Base-by-base conservation (phyloP, 2,329 filamentous ascomycete genomes). In the Penicillium sp. region DNA sequence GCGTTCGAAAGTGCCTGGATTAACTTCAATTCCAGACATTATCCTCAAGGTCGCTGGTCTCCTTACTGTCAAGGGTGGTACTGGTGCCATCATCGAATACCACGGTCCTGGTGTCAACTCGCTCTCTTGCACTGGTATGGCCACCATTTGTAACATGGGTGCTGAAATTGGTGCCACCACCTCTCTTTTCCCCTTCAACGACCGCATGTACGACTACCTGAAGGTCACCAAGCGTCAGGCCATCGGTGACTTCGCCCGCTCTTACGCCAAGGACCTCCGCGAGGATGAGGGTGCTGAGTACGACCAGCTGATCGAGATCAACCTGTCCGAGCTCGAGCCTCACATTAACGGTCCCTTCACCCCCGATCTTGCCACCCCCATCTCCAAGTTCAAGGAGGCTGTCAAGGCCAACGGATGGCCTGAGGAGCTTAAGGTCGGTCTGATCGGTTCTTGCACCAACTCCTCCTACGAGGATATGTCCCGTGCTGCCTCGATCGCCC, bases 321-420 rank as follows among this genome's bases (percentile, higher is more conserved):
- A 99, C 85, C 88, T 99, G 59, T 90, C 88, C 62, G 91, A 94
- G 81, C 90, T 99, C 53, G 95, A 99, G 85, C 95, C 95, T 69
- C 92, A 98, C 79, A 93, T 99, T 84, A 99, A 99, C 85, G 95
- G 95, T 69, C 95, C 95, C 68, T 98, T 98, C 88, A 99, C 95
- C 30, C 95, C 95, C 65, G 95, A 99, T 88, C 86, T 99, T 82
- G 93, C 93, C 60, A 98, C 95, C 7, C 95, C 95, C 56, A 96
- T 99, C 79, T 97, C 92, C 82, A 95, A 97, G 85, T 97, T 98
- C 84, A 92, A 91, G 82, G 90, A 96, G 75, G 92, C 92, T 70
- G 94, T 94, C 75, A 93, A 96, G 85, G 88, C 90, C 75, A 97
- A 99, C 84, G 88, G 90, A 80, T 99, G 95, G 95, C 95, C 95